phyloP scores from a whole-genome alignment of 352 stramenopile species.

The Pythium aristosporum region DNA sequence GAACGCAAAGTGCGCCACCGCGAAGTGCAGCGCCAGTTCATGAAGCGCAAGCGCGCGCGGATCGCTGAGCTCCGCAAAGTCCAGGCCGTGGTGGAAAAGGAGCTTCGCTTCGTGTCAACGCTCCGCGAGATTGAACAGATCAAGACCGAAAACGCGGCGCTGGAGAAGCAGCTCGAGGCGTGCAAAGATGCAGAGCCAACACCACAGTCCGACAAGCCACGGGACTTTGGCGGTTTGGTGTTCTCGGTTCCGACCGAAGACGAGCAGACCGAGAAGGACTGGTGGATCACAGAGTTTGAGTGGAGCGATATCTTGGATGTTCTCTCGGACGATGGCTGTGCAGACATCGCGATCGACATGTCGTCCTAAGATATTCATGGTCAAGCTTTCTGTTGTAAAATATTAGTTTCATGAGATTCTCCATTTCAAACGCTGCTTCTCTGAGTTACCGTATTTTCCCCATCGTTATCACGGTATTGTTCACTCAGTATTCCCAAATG shows the following conservation, averaged over 20 bases:
- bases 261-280: not conserved
- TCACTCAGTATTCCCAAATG: too few species aligned
- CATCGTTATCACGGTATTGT: too few species aligned
- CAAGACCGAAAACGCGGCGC: conserved; percentile 10
- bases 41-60: conserved; percentile 26
- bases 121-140: conserved; percentile 18
- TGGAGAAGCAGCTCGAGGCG: conserved; percentile 10
- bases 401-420: not conserved
- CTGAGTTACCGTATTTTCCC: too few species aligned
- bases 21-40: conserved; percentile 30
- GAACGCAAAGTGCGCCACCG: conserved; percentile 26
- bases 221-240: conserved; percentile 12
- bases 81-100: conserved; percentile 11
- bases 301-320: conserved; percentile 20
- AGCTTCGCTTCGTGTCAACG: conserved; percentile 11
- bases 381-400: not conserved
- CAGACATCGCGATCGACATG: conserved; percentile 2
- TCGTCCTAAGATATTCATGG: not conserved
- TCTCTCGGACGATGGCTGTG: conserved; percentile 9
- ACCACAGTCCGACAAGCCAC: not conserved
- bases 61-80: conserved; percentile 24
- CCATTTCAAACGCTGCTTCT: too few species aligned
- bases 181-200: not conserved
- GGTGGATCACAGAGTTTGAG: conserved; percentile 12
- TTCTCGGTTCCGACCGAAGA: conserved; percentile 16